Evolutionary conservation across 2,329 filamentous ascomycete genomes (phyloP).

Genomic region (Sporothrix brasiliensis): DNA sequence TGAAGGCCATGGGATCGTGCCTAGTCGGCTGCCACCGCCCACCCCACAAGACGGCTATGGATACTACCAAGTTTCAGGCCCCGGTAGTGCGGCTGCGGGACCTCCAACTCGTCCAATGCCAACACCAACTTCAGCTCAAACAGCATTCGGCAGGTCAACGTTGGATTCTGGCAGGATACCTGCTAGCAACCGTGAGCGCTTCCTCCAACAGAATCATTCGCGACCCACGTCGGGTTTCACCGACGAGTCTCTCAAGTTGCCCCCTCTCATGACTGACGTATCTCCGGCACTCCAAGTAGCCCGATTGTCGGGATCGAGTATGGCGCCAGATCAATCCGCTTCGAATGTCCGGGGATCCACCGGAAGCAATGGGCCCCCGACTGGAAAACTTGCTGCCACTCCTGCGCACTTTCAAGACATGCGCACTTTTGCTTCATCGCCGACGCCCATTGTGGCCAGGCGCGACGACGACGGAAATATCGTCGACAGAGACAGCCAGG

Average conservation of each 20-base stretch:
- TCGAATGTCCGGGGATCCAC: not conserved
- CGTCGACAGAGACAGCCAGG: conserved; percentile 41
- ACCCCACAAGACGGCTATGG: conserved; percentile 51
- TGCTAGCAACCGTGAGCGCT: not conserved
- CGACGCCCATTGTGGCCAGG: conserved; percentile 10
- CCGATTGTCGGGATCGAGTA: not conserved
- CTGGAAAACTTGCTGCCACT: not conserved
- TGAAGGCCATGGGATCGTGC: conserved; percentile 36
- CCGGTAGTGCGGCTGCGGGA: not conserved
- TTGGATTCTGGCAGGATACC: not conserved
- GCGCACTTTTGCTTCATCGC: conserved; percentile 28
- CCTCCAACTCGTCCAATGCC: conserved; percentile 39
- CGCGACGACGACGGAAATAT: not conserved
- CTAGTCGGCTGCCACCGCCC: conserved; percentile 53
- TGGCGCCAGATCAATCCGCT: not conserved
- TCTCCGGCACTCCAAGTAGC: not conserved
- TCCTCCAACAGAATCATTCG: conserved; percentile 24
- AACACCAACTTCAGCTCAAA: conserved; percentile 27
- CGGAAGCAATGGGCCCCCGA: not conserved
- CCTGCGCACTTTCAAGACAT: conserved; percentile 26
- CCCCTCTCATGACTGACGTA: conserved; percentile 54
- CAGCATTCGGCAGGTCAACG: not conserved
- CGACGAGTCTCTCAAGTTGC: conserved; percentile 58
- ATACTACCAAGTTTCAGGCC: not conserved
- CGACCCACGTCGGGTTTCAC: conserved; percentile 18